Evolutionary conservation across 192 early-diverging fungal genomes (phyloP).

Genomic region (Umbelopsis sp.): DNA sequence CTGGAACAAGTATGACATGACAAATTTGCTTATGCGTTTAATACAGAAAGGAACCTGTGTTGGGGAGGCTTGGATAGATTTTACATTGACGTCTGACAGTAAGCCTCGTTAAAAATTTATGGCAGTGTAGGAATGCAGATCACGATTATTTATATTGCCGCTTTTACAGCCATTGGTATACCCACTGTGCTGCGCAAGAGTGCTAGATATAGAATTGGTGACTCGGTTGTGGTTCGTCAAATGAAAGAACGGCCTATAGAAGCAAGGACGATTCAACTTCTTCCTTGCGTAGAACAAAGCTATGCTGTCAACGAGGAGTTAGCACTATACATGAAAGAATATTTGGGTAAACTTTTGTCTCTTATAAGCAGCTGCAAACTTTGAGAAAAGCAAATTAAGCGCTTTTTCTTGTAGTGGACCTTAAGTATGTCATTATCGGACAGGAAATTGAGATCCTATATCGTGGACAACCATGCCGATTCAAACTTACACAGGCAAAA

Average conservation of each 20-base stretch:
- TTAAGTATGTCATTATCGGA: slow-evolving; percentile 55
- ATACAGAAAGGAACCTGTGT: background rate
- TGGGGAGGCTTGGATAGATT: slow-evolving; percentile 17
- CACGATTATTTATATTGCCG: background rate
- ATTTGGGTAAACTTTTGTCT: slow-evolving; percentile 52
- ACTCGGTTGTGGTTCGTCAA: background rate
- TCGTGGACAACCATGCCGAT: slow-evolving; percentile 51
- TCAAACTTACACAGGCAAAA: slow-evolving; percentile 30
- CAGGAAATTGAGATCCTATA: slow-evolving; percentile 60
- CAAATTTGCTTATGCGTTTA: background rate
- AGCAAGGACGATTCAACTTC: slow-evolving; percentile 41
- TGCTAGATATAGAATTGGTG: background rate
- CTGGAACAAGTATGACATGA: background rate
- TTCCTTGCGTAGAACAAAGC: slow-evolving; percentile 34
- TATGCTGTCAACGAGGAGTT: slow-evolving; percentile 54
- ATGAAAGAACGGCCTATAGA: slow-evolving; percentile 2
- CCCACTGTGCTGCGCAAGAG: slow-evolving; percentile 4
- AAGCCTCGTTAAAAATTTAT: background rate
- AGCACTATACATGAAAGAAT: slow-evolving; percentile 60
- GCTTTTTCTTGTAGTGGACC: slow-evolving; percentile 47
- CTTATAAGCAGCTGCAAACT: background rate
- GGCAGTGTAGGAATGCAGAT: background rate
- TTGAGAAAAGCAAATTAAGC: background rate
- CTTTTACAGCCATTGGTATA: background rate
- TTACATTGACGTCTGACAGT: background rate